phyloP scores from a whole-genome alignment of 441 rosid species.

The Breynia disticha region DNA sequence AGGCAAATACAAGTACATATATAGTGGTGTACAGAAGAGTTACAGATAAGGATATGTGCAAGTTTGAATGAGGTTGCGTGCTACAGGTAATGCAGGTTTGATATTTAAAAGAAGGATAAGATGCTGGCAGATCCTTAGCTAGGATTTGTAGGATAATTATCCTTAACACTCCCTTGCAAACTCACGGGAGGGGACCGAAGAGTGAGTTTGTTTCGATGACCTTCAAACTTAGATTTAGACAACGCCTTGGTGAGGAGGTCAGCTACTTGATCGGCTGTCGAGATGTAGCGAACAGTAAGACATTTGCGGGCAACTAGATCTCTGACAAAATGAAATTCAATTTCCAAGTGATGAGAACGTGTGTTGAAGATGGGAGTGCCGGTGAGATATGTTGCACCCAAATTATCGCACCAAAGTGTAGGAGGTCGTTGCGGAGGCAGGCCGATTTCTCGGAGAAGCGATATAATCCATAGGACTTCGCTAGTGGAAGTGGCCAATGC shows the following conservation, averaged over 20 bases:
- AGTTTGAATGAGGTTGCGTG: too few species aligned
- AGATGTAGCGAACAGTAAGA: not conserved
- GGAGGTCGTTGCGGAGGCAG: not conserved
- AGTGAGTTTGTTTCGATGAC: too few species aligned
- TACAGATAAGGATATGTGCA: too few species aligned
- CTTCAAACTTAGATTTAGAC: too few species aligned
- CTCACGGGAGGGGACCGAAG: too few species aligned
- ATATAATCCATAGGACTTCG: not conserved
- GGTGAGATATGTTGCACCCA: not conserved
- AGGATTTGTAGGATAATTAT: too few species aligned
- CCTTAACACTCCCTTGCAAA: too few species aligned
- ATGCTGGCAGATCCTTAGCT: too few species aligned
- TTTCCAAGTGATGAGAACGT: not conserved
- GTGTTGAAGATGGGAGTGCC: not conserved
- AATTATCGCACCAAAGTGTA: not conserved
- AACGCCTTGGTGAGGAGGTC: not conserved
- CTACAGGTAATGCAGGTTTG: too few species aligned
- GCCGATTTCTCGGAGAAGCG: not conserved
- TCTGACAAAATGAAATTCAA: slow-evolving; percentile 2
- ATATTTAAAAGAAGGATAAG: too few species aligned
- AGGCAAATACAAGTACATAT: too few species aligned
- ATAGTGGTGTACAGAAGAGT: too few species aligned
- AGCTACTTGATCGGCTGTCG: not conserved
- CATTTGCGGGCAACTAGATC: not conserved
- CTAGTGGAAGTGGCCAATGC: not conserved